Evolutionary conservation across 805 yeast genomes (phyloP), one percentile per base, ranked within the genome.

Genomic region (Zygosaccharomyces bisporus): DNA sequence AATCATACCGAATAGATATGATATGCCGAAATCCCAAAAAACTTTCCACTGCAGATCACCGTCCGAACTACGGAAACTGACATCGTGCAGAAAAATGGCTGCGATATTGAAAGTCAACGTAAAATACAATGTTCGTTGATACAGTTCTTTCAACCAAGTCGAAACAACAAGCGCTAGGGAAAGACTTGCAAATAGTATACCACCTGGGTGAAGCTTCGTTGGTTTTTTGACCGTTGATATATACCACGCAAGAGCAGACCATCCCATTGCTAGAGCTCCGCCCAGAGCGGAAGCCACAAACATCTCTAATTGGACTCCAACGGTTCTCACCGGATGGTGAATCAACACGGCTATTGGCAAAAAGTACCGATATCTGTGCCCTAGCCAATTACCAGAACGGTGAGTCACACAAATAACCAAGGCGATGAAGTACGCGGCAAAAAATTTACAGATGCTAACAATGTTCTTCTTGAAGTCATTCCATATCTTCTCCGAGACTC

Each of bases 241-340:
- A 41, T 60, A 71, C 53, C 74, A 55, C 1, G 76, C 71, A 19
- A 74, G 45, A 0, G 73, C 56, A 1, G 73, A 63, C 74, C 77
- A 72, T 0, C 72, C 78, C 32, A 72, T 46, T 2, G 73, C 79
- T 3, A 73, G 41, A 0, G 66, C 61, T 1, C 63, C 56, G 1
- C 79, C 79, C 0, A 66, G 0, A 2, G 70, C 54, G 0, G 78
- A 69, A 10, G 58, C 58, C 3, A 69, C 1, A 0, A 75, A 66
- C 44, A 74, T 67, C 52, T 75, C 79, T 3, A 73, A 10, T 53
- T 75, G 80, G 1, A 73, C 64, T 8, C 79, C 79, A 5, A 72
- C 40, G 4, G 69, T 61, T 43, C 76, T 69, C 1, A 67, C 73
- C 0, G 79, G 77, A 54, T 75, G 80, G 41, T 71, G 73, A 8